Base-by-base conservation (phyloP, 257 asterid genomes). In the Apocynum venetum region DNA sequence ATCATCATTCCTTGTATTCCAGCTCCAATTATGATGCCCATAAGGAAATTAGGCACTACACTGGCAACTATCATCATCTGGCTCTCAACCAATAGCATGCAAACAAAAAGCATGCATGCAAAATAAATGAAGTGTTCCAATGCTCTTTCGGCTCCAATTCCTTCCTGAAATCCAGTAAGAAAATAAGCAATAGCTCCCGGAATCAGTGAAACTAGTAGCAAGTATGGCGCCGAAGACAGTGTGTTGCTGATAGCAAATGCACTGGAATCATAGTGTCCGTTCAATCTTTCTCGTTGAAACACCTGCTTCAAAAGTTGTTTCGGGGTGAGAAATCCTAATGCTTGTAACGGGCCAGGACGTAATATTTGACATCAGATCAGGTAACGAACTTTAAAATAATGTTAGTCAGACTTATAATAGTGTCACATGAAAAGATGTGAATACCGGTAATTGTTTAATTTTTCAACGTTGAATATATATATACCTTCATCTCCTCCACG, bases 401-500 rank as follows among this genome's bases (percentile, higher is more conserved):
- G 0, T 25, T 25, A 25, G 31, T 25, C 31, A 25, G 31, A 25
- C 31, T 25, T 25, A 25, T 25, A 25, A 25, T 25, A 25, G 31
- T 25, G 31, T 25, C 31, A n/a, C n/a, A n/a, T n/a, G n/a, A n/a
- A n/a, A n/a, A n/a, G n/a, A n/a, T n/a, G 31, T 25, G 31, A 25
- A 25, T 25, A 25, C 31, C 31, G 31, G 0, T 25, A 25, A 25
- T 25, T 25, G 31, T 25, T 25, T 25, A 25, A 25, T 25, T 25
- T 25, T 25, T 25, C 31, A 25, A 25, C 31, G 31, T 25, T 0
- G 31, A 25, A 25, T 25, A 25, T 25, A 25, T 25, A 25, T 25
- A 25, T 25, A 87, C 89, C 85, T 89, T 89, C 91, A 89, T 89
- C 47, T 89, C 91, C 77, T 89, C 91, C 40, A 84, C 87, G 40